A percentile compares a stretch with the other conserved stretches of the same genome.
Evolutionary conservation across 192 early-diverging fungal genomes (phyloP).

Genomic region (Funneliformis mosseae): DNA sequence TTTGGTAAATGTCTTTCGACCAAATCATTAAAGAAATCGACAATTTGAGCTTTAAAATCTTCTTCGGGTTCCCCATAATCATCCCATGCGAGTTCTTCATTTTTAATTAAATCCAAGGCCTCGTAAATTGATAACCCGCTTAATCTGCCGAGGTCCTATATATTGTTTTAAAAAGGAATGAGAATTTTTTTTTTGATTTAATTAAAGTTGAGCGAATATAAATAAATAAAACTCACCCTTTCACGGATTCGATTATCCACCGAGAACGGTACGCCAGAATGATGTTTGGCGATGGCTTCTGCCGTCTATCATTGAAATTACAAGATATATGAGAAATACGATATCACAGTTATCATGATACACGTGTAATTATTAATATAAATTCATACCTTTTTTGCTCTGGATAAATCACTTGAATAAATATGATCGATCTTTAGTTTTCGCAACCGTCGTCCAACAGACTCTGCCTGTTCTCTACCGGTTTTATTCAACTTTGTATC

Average conservation of each 20-base stretch:
- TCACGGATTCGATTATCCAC: conserved; percentile 19
- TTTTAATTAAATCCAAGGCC: conserved; percentile 28
- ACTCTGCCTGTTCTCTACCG: conserved; percentile 27
- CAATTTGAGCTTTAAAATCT: conserved; percentile 10
- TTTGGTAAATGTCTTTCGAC: conserved; percentile 19
- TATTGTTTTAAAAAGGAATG: background rate
- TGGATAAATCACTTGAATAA: conserved; percentile 28
- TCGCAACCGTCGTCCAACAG: conserved; percentile 18
- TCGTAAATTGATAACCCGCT: conserved; percentile 16
- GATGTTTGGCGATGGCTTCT: conserved; percentile 27
- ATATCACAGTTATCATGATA: background rate
- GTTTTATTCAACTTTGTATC: conserved; percentile 28
- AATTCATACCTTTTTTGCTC: conserved; percentile 28
- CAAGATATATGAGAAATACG: background rate
- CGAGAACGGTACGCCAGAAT: conserved; percentile 15
- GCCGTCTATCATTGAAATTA: conserved; percentile 9
- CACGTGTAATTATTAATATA: too few species aligned
- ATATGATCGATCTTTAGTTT: conserved; percentile 32
- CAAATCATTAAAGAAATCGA: conserved; percentile 26
- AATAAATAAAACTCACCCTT: background rate
- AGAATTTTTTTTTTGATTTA: background rate
- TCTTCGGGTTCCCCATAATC: conserved; percentile 33
- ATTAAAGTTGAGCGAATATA: background rate
- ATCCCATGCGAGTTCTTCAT: conserved; percentile 19
- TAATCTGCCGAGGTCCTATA: conserved; percentile 26